Base-by-base conservation (phyloP, 352 stramenopile species). In the Pythium aphanidermatum region DNA sequence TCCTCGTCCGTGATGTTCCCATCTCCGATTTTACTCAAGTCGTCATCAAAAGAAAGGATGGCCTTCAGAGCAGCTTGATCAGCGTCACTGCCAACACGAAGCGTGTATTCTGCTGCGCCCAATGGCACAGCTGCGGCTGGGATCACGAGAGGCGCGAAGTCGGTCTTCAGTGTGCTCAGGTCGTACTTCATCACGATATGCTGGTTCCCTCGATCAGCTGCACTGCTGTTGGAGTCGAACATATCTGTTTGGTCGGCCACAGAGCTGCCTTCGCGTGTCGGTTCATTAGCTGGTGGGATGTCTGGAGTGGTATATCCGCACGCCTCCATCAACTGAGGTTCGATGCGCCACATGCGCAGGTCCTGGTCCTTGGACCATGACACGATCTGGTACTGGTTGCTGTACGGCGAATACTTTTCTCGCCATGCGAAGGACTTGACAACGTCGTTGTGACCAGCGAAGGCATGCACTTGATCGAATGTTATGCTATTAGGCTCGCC, bases 351-450 rank as follows among this genome's bases (percentile, higher is more conserved):
- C 51, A 92, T 46, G 3, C 77, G 71, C 5, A 92, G 50, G 20
- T 90, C 74, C 39, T 92, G 78, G 43, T 86, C 76, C 65, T 92
- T 89, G 0, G 72, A 68, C 77, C 76, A 92, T 16, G 81, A 89
- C 10, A 92, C 68, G 11, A 90, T 48, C 52, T 90, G 81, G 14
- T 75, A 92, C 5, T 68, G 51, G 26, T 45, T 66, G 2, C 51
- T 59, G n/a, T 58, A 61, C 2, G 65, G 55, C 13, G 35, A 48
- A 11, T 29, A 16, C 13, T 61, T 51, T 41, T 70, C 55, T 38
- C 80, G 69, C 77, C 77, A 90, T 28, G 62, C 77, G 53, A 92
- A 82, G 1, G 69, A 67, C 41, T 69, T 70, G 20, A 90, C 71
- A 20, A 82, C 42, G 45, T 90, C 77, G 21, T 53, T 54, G 58